These are phyloP conservation scores for Tricholoma matsutake DNA, from an alignment of 768 basidiomycete species.

Conservation along the genomic window DNA sequence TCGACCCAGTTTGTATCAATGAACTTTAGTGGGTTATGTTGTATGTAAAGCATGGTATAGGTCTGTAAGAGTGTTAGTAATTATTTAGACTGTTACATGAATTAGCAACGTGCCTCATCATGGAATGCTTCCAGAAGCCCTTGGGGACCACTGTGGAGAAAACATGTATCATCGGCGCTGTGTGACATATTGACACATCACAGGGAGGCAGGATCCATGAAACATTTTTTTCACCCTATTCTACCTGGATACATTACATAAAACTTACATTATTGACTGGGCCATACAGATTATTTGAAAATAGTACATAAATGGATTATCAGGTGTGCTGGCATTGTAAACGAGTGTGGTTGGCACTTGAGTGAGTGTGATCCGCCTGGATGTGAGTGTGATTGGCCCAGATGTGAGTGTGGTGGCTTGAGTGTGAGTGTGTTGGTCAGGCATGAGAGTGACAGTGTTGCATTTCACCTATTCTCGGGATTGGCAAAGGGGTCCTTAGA, in stretches of 20 bases:
- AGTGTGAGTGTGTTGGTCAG: not conserved
- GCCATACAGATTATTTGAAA: not conserved
- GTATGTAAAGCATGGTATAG: not conserved
- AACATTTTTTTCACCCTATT: not conserved
- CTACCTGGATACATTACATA: not conserved
- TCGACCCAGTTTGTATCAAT: not conserved
- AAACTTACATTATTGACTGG: not conserved
- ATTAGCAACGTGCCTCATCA: not conserved
- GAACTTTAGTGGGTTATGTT: not conserved
- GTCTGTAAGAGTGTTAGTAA: not conserved
- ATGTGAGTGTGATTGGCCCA: not conserved
- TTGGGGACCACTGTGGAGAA: not conserved
- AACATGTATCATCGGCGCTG: not conserved
- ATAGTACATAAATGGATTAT: not conserved
- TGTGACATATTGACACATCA: not conserved
- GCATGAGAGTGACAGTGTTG: not conserved
- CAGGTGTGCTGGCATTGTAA: not conserved
- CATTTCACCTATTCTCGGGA: not conserved
- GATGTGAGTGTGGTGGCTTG: not conserved
- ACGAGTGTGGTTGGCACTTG: not conserved
- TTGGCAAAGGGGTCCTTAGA: too few relatives aligned
- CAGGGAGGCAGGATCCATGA: not conserved
- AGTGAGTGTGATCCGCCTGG: not conserved
- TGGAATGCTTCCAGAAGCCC: not conserved
- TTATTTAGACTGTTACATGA: not conserved